A percentile compares a stretch with the other conserved stretches of the same genome.
Conservation (phyloP, 1,284 basidiomycete species). For the Ustilago shanxiensis region DNA sequence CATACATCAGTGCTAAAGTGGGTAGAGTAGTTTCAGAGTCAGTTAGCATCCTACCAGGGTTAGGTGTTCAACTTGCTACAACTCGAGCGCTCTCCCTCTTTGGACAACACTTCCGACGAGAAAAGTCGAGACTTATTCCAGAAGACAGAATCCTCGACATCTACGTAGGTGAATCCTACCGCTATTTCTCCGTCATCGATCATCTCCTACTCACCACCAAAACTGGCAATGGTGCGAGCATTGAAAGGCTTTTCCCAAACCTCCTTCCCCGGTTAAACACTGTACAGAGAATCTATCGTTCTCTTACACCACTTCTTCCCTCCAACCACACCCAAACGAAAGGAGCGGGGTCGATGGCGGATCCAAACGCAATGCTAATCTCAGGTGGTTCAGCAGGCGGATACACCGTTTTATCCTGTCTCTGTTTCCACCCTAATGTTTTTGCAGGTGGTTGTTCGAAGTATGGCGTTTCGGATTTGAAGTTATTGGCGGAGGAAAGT, state of each 20-base stretch:
- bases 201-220: conserved; percentile 50
- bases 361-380: conserved; percentile 42
- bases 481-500: conserved; percentile 70
- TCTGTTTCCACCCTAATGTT: conserved; percentile 62
- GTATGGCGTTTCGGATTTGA: conserved; percentile 46
- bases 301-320: conserved; percentile 30
- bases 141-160: conserved; percentile 61
- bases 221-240: conserved; percentile 1
- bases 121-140: conserved; percentile 34
- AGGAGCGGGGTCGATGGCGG: conserved; percentile 15
- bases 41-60: conserved; percentile 41
- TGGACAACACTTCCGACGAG: not conserved
- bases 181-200: conserved; percentile 55
- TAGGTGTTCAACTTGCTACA: conserved; percentile 61
- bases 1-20: conserved; percentile 24
- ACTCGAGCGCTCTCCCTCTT: conserved; percentile 33
- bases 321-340: not conserved
- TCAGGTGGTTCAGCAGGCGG: conserved; percentile 74
- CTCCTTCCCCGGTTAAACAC: conserved; percentile 45
- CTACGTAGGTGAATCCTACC: conserved; percentile 55
- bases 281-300: conserved; percentile 40
- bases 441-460: conserved; percentile 44
- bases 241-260: conserved; percentile 27
- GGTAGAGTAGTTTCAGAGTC: conserved; percentile 40
- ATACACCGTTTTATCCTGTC: conserved; percentile 75